phyloP scores from a whole-genome alignment of 164 flowering plant genomes.

The Cinnamomum micranthum region DNA sequence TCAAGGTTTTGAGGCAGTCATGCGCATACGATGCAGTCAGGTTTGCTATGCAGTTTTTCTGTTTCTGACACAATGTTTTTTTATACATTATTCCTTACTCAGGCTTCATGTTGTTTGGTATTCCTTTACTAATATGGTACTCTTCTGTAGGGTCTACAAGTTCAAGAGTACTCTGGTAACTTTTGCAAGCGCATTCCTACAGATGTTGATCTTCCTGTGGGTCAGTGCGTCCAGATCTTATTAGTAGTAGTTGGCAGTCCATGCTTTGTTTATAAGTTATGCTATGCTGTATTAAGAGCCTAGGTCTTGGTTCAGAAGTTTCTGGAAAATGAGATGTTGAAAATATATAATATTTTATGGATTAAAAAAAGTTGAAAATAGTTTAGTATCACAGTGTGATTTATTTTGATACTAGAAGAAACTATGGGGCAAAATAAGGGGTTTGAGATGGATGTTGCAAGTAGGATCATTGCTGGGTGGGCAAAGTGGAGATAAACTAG shows the following conservation, averaged over 20 bases:
- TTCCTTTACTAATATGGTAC: constrained; percentile 4
- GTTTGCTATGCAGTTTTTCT: constrained; percentile 26
- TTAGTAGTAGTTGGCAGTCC: neutral
- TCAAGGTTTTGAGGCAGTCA: constrained; percentile 99
- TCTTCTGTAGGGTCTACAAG: constrained; percentile 76
- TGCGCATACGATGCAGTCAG: constrained; percentile 99
- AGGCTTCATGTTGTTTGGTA: neutral
- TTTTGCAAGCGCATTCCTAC: constrained; percentile 96
- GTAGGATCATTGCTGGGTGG: too few relatives aligned
- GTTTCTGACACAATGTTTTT: neutral
- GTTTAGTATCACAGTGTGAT: too few relatives aligned
- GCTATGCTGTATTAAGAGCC: neutral
- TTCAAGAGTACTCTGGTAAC: constrained; percentile 92
- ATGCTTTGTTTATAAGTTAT: neutral
- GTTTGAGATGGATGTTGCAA: too few relatives aligned
- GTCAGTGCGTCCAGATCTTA: constrained; percentile 36
- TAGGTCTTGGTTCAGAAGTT: too few relatives aligned
- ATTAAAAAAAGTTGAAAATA: too few relatives aligned
- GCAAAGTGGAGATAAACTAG: too few relatives aligned
- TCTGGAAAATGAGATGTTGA: too few relatives aligned
- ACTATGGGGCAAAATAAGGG: too few relatives aligned
- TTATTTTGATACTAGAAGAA: too few relatives aligned
- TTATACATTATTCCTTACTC: neutral
- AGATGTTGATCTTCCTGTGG: constrained; percentile 95
- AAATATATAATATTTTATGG: too few relatives aligned